Base-by-base conservation (phyloP, 345 rosid genomes). In the Brassica rapa region DNA sequence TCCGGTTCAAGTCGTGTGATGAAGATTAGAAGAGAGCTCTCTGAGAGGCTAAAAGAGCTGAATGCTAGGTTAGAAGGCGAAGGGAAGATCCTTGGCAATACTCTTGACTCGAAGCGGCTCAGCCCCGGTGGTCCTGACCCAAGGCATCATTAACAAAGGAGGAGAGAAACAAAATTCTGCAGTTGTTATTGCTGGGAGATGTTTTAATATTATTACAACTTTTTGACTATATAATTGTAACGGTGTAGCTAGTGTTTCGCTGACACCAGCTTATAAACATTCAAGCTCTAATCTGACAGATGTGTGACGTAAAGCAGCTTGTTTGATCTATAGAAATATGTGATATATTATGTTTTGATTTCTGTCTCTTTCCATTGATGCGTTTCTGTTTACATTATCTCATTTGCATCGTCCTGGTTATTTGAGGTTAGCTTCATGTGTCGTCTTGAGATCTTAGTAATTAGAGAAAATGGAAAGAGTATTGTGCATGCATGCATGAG, bases 81-180 rank as follows among this genome's bases (percentile, higher is more conserved):
- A 49, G 39, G 33, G 23, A 11, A 1, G 11, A 21, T 25, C 0
- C 53, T 68, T 29, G 35, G 62, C 24, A 9, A 60, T 41, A 41
- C 55, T 65, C 60, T 25, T 3, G 78, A 73, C 15, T 79, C 82
- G 2, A 73, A 79, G 71, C 62, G 82, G n/a, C 69, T 79, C 10
- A 79, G 82, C 59, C 82, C 74, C 2, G 82, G 82, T 23, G 82
- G 78, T 73, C 82, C 82, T 16, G 78, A 79, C 59, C 78, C 78
- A 4, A 73, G 59, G 56, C 82, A 73, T 72, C 78, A 79, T 5
- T 79, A 35, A 66, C 12, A 4, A 10, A 33, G 15, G n/a, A 1
- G 75, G 39, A 25, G 51, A 32, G 53, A 46, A 15, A 33, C 30
- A 21, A 1, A 59, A 3, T 29, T 8, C n/a, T 51, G 56, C 53